Conservation (phyloP, 306 rosid species). For the Leucaena leucocephala region DNA sequence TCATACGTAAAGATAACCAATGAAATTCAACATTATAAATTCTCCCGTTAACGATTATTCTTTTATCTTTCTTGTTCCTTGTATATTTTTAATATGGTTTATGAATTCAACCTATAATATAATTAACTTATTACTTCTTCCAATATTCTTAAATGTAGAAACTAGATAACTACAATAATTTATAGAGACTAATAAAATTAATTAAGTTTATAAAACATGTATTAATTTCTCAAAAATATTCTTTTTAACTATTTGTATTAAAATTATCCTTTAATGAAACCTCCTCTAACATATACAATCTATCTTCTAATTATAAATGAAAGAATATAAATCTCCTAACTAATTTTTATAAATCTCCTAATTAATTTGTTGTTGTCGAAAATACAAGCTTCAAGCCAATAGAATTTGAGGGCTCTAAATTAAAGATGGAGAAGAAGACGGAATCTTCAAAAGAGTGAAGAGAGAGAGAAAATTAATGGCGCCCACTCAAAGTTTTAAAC, state of each 20-base stretch:
- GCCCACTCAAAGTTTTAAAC: background rate
- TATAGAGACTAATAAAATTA: no score
- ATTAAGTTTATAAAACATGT: no score
- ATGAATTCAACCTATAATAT: background rate
- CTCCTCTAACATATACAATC: no score
- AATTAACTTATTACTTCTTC: background rate
- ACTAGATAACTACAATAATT: no score
- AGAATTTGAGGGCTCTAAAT: background rate
- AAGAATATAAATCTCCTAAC: no score
- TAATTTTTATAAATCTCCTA: no score
- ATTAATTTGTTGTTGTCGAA: background rate
- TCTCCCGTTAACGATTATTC: background rate
- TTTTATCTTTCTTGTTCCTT: background rate
- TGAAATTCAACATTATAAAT: background rate
- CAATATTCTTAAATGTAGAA: no score
- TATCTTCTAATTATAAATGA: no score
- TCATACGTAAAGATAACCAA: background rate
- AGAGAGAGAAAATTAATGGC: background rate
- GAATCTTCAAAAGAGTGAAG: background rate
- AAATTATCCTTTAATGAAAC: no score
- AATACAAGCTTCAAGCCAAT: background rate
- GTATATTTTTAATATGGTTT: background rate
- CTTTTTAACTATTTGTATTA: no score
- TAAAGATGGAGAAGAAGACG: background rate
- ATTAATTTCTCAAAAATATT: no score